A percentile compares a stretch with the other conserved stretches of the same genome.
Evolutionary conservation across 2,329 filamentous ascomycete genomes (phyloP).

Genomic region (Ophiocordyceps camponoti-floridani): DNA sequence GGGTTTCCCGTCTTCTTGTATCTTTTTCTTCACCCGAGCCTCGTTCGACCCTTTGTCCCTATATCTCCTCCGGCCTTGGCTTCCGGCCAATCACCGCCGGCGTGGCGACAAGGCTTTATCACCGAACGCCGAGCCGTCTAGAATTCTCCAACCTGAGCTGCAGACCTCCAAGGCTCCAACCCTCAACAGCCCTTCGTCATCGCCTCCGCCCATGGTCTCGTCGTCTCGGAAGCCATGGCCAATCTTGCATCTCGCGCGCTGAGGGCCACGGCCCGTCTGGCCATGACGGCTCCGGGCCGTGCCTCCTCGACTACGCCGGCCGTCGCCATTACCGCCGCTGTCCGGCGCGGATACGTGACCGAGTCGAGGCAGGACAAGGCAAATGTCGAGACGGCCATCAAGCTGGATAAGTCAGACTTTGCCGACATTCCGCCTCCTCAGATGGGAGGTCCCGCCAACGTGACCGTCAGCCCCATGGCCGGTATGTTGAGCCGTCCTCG

Average conservation of each 20-base stretch:
- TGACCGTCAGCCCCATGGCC: conserved; percentile 67
- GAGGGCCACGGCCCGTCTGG: conserved; percentile 54
- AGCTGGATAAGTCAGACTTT: conserved; percentile 72
- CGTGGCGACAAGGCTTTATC: conserved; percentile 1
- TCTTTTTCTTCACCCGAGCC: too few relatives aligned
- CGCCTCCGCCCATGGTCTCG: conserved; percentile 3
- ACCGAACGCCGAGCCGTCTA: not conserved
- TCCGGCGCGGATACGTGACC: conserved; percentile 57
- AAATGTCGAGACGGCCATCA: conserved; percentile 75
- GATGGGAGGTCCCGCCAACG: conserved; percentile 17
- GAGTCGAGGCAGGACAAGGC: conserved; percentile 65
- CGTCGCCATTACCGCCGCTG: conserved; percentile 1
- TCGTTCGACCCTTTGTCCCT: not conserved
- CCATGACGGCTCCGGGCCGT: conserved; percentile 13
- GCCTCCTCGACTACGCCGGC: conserved; percentile 11
- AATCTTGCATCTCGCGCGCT: conserved; percentile 49
- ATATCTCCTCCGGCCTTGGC: not conserved
- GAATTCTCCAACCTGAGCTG: conserved; percentile 13
- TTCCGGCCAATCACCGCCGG: conserved; percentile 12
- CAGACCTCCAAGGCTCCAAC: too few relatives aligned
- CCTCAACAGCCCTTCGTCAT: not conserved
- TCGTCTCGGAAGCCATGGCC: conserved; percentile 33
- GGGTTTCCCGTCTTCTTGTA: too few relatives aligned
- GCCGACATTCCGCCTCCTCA: conserved; percentile 28
- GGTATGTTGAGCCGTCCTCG: conserved; percentile 9